Base-by-base conservation (phyloP, 352 stramenopile species). In the Aphanomyces cochlioides region DNA sequence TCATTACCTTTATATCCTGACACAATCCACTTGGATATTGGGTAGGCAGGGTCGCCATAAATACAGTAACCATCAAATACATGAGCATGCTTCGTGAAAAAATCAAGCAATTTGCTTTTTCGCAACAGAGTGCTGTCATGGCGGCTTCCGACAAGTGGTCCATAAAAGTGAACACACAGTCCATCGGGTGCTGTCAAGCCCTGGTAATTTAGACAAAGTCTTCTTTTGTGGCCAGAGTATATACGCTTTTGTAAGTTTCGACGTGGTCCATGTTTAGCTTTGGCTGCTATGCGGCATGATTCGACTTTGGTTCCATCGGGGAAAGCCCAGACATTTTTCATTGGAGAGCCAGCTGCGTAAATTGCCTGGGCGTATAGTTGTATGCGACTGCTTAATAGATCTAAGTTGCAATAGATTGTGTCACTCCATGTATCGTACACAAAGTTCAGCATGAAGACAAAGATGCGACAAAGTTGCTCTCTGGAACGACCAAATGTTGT, bases 41-140 rank as follows among this genome's bases (percentile, higher is more conserved):
- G 66, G 47, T 76, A 76, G 10, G 60, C 72, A 3, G 72, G 72
- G 41, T 76, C 66, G 13, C 37, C 59, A 53, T 67, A 67, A 47
- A 67, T 58, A 8, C 48, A 17, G 40, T 47, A 60, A 13, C 28
- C 21, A 13, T 58, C 13, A 56, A 67, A 67, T 10, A 53, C 19
- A 59, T 60, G 19, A 4, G 6, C 17, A 10, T 58, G 6, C 7
- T 15, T 15, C n/a, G 15, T 40, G 13, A 67, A 17, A 67, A 56
- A 67, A 5, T 39, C 41, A 10, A 58, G 10, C 7, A 67, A 37
- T 53, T 38, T 38, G 19, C 59, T 67, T 34, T 58, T 7, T 12
- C 21, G 19, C 41, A 67, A 38, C 7, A 67, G 7, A 10, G 59
- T 67, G 6, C 21, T 56, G 59, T 67, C 59, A n/a, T 67, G 59